Evolutionary conservation across 75 land plant genomes (phyloP), one percentile per base, ranked within the genome.

Genomic region (Isoetes taiwanensis): DNA sequence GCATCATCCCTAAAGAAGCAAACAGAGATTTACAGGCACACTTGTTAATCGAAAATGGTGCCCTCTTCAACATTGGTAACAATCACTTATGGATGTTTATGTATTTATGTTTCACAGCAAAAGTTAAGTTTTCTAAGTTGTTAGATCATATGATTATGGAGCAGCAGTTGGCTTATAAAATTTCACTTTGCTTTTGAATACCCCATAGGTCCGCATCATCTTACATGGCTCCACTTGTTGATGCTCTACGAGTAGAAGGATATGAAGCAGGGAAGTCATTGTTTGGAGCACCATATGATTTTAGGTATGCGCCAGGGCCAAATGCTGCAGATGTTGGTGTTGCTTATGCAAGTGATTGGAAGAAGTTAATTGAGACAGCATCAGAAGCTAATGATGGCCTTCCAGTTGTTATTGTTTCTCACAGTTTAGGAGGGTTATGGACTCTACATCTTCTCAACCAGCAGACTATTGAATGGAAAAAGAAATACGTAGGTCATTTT

Each of bases 251-350:
- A 32, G 46, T 64, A 26, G 53, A 71, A 12, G 98, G 98, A 12
- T 93, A 93, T 52, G 62, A 42, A 3, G 72, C 70, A 28, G 80
- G 74, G n/a, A 52, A 74, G 23, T 70, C 67, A 31, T 72, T 93
- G 14, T 93, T 75, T 61, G 98, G 98, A 14, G 98, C 98, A 1
- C 98, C 98, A 0, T 93, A 93, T 53, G 98, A 93, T 42, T 87
- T 81, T 58, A 78, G 98, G 0, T 88, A 75, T 38, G 98, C 96
- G 8, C 74, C 91, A n/a, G 95, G 89, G 0, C 68, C 74, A 0
- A 57, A 65, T 34, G 87, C 84, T 42, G 76, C 82, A n/a, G 55
- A 65, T 26, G 72, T 80, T 1, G 83, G 80, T 2, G n/a, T 75
- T 30, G 46, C 64, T 35, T 93, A 65, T 69, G 67, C 79, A 27